phyloP scores from a whole-genome alignment of 73 alveolate species.

The Blepharisma japonicum region DNA sequence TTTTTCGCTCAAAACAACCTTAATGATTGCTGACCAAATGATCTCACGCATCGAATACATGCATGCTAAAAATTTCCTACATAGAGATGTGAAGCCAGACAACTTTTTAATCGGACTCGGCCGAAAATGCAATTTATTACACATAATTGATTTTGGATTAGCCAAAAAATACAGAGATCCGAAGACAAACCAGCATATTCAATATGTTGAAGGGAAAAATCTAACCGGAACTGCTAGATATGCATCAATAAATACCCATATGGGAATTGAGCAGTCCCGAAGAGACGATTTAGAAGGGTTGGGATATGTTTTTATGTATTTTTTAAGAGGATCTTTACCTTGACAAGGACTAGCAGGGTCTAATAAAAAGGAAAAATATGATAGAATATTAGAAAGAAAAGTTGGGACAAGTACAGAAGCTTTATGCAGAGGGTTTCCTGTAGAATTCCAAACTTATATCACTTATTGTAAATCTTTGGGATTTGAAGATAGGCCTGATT shows the following conservation, averaged over 20 bases:
- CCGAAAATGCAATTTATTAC: constrained; percentile 58
- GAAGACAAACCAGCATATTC: constrained; percentile 46
- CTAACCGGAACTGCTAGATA: constrained; percentile 59
- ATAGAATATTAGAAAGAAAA: constrained; percentile 70
- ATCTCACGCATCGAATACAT: constrained; percentile 84
- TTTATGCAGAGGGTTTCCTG: constrained; percentile 79
- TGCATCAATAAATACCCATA: constrained; percentile 45
- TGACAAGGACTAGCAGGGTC: constrained; percentile 86
- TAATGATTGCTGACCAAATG: constrained; percentile 83
- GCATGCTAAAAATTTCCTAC: constrained; percentile 91
- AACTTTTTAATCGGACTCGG: constrained; percentile 93
- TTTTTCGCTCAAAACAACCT: constrained; percentile 81
- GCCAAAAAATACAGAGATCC: constrained; percentile 53
- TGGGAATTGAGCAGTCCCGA: constrained; percentile 81
- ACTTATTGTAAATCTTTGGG: constrained; percentile 35
- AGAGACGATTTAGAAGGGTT: constrained; percentile 88
- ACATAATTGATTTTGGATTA: constrained; percentile 68
- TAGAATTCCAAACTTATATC: constrained; percentile 37
- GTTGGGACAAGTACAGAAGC: constrained; percentile 70
- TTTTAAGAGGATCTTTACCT: constrained; percentile 84
- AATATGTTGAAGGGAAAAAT: constrained; percentile 42
- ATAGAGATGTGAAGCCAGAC: constrained; percentile 96
- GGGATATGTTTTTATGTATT: constrained; percentile 79
- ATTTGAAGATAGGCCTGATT: constrained; percentile 43
- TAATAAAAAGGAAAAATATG: constrained; percentile 60